Base-by-base conservation (phyloP, 495 filamentous ascomycete species). In the Trichocladium uniseriatum region DNA sequence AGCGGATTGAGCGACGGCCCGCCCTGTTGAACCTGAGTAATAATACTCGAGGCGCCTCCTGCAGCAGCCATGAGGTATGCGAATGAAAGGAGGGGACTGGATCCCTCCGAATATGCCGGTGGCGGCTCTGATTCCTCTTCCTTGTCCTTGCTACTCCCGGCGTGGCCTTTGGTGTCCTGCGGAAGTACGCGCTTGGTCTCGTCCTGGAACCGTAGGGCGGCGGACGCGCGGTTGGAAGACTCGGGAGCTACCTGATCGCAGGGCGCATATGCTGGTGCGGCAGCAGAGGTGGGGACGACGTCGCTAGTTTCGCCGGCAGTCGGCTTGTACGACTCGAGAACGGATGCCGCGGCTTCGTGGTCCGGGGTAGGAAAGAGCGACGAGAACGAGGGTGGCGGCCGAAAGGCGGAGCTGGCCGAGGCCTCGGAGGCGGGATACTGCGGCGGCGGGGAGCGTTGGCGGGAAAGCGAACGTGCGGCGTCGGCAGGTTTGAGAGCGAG, bases 51-150 rank as follows among this genome's bases (percentile, higher is more conserved):
- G 56, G 89, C 87, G 68, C 89, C 92, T 76, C 89, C 90, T 68
- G 90, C 89, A 62, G 89, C 84, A 69, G 90, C 89, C 94, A 97
- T 97, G 57, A 94, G 82, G 81, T 95, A 98, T 58, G 86, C 84
- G 62, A 98, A 98, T 38, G 86, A 89, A 39, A 84, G 80, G 66
- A 98, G 80, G 43, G 94, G 94, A 69, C 87, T 95, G 48, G 76
- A 82, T 54, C 89, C 88, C 79, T 97, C 92, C 49, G 86, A 88
- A 65, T 98, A 98, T 34, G 92, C 92, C 40, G 92, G 92, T 52
- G 92, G 92, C 18, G 92, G 92, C 69, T 95, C 89, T 64, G 78
- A 77, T 62, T 94, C 86, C 69, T 95, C 89, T 55, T 86, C 71
- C 53, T 76, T 79, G 52, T 7, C n/a, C n/a, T 35, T 64, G 16